Evolutionary conservation across 1,284 basidiomycete species (phyloP).

Genomic region (Pseudozyma hubeiensis): DNA sequence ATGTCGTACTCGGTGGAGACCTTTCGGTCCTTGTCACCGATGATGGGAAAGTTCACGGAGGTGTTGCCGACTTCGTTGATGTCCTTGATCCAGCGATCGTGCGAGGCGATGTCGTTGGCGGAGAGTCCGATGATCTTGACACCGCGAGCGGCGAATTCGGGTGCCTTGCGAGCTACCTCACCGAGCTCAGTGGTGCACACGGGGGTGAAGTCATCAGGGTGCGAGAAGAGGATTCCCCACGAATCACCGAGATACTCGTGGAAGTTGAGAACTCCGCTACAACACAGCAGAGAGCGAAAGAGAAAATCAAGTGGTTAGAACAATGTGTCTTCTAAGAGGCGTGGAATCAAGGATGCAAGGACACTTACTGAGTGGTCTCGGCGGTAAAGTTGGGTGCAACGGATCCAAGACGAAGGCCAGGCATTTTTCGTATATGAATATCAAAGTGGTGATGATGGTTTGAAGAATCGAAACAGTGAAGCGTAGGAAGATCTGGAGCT

Average conservation of each 20-base stretch:
- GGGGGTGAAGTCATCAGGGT: constrained; percentile 78
- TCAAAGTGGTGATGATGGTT: constrained; percentile 2
- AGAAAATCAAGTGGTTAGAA: not conserved
- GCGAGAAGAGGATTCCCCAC: constrained; percentile 77
- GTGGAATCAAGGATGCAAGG: not conserved
- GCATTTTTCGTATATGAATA: constrained; percentile 65
- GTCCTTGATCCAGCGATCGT: constrained; percentile 90
- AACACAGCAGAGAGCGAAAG: not conserved
- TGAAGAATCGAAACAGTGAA: not conserved
- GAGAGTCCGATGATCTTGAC: constrained; percentile 84
- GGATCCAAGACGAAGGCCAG: constrained; percentile 64
- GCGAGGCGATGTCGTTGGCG: constrained; percentile 84
- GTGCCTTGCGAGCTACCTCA: constrained; percentile 86
- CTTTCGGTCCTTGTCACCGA: constrained; percentile 89
- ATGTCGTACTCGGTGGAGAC: constrained; percentile 78
- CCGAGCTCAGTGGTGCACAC: constrained; percentile 88
- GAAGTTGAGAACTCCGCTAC: constrained; percentile 73
- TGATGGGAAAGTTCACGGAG: constrained; percentile 90
- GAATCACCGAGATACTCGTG: constrained; percentile 89
- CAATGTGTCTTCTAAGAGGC: not conserved
- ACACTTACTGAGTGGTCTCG: constrained; percentile 63
- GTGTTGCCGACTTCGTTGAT: constrained; percentile 80
- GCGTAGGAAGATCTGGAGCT: constrained; percentile 1
- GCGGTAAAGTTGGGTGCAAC: constrained; percentile 67
- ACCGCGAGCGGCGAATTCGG: constrained; percentile 85